Percentiles rank a stretch among this genome's conserved stretches.
Evolutionary conservation across 495 filamentous ascomycete species (phyloP).

Genomic region (Neurospora sp.): DNA sequence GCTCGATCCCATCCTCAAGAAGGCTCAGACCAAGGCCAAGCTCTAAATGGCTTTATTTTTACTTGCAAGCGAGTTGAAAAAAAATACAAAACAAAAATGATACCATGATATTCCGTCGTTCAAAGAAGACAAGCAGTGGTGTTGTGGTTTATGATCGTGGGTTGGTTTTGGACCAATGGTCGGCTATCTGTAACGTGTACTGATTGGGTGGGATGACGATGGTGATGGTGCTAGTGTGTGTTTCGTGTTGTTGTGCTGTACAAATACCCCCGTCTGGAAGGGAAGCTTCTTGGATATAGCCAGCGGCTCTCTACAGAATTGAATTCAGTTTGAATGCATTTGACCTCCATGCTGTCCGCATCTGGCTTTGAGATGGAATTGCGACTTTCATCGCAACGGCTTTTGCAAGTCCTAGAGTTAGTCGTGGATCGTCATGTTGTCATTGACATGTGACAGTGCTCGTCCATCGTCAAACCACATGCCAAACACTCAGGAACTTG

Average conservation of each 20-base stretch:
- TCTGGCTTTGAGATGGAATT: neutral
- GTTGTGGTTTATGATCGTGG: neutral
- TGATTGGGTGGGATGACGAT: neutral
- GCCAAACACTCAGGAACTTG: neutral
- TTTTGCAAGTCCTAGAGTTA: neutral
- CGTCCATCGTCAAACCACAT: neutral
- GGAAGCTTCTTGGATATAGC: neutral
- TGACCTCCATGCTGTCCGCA: neutral
- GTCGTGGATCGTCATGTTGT: neutral
- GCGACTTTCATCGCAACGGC: neutral
- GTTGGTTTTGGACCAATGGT: neutral
- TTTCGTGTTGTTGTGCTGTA: neutral
- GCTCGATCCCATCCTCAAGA: constrained; percentile 88
- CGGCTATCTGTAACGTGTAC: neutral
- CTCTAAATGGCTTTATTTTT: constrained; percentile 41
- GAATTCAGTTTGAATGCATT: neutral
- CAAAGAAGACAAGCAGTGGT: neutral
- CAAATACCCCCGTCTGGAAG: neutral
- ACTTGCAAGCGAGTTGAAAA: neutral
- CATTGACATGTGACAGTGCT: neutral
- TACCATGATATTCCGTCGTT: neutral
- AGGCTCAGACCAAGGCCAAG: constrained; percentile 75
- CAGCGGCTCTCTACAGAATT: neutral
- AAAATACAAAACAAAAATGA: neutral
- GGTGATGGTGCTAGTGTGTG: neutral